These are phyloP conservation scores for Tephrocybe sp. DNA, from an alignment of 768 basidiomycete species.

Conservation along the genomic window DNA sequence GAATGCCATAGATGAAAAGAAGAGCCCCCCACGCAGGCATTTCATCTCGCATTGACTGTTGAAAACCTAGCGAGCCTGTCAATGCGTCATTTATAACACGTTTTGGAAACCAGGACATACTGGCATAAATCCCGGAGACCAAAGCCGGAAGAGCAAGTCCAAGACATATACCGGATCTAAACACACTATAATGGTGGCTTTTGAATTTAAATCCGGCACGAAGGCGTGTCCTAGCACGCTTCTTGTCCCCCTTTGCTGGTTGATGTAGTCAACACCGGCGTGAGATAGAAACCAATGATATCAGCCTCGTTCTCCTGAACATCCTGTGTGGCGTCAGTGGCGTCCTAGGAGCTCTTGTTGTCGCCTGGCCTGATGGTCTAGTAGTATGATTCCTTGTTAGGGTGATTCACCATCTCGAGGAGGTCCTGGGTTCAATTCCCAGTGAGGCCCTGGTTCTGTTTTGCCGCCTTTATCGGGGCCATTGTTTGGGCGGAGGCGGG, in stretches of 20 bases:
- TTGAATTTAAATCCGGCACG: constrained; percentile 50
- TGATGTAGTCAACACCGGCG: not conserved
- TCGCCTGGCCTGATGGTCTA: too few relatives aligned
- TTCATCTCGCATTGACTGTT: constrained; percentile 43
- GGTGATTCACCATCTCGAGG: too few relatives aligned
- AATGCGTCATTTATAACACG: not conserved
- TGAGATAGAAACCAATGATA: not conserved
- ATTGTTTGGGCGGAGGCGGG: too few relatives aligned
- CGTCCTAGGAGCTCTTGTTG: too few relatives aligned
- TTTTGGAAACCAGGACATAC: constrained; percentile 33
- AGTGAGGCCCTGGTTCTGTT: too few relatives aligned
- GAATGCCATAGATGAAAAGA: constrained; percentile 74
- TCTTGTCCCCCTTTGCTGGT: constrained; percentile 69
- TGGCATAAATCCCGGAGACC: constrained; percentile 58
- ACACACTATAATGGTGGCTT: constrained; percentile 70
- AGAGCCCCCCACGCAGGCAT: constrained; percentile 75
- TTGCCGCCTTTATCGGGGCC: too few relatives aligned
- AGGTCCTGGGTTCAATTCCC: too few relatives aligned
- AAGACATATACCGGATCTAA: constrained; percentile 70
- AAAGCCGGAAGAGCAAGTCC: constrained; percentile 75
- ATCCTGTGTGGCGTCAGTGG: too few relatives aligned
- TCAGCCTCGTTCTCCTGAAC: too few relatives aligned
- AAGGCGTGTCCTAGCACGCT: constrained; percentile 69
- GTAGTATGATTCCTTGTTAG: too few relatives aligned
- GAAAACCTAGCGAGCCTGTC: constrained; percentile 44